Evolutionary conservation across 2,329 filamentous ascomycete species (phyloP), one percentile per base, ranked within the genome.

Genomic region (Fusarium domesticum): DNA sequence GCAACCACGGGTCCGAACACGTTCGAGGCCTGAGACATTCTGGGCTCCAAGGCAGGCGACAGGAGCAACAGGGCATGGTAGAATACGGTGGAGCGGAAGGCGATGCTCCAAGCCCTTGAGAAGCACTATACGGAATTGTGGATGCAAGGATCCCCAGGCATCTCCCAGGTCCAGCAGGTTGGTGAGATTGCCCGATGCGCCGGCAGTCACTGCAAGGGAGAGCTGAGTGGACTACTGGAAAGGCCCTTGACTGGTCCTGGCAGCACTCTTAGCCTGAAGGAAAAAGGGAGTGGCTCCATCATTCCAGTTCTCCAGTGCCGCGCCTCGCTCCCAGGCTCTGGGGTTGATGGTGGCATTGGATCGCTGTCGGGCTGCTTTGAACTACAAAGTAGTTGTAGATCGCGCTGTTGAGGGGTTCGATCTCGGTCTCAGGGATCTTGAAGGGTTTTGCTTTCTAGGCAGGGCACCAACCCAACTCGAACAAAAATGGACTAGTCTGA

Each of bases 111-210:
- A 42, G 17, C 48, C 41, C 42, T 19, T 28, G 7, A 28, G 35
- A 42, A 35, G 37, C 32, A 43, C 39, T 30, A 37, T 43, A 47
- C 45, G 45, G 55, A 53, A 57, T 48, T 50, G 45, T 54, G 54
- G 53, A 47, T 41, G 49, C 28, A 16, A 25, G 31, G 18, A 30
- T 25, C 45, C 42, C 31, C 37, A 33, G 35, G 15, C 31, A 42
- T 48, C 37, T 37, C 46, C 42, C 48, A 39, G 37, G 47, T 55
- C 48, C 55, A 57, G 45, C 43, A 39, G 35, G 43, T 54, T 42
- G 56, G 51, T 59, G 56, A 54, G 56, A 59, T 59, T 56, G 45
- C 49, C 40, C 35, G 54, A 52, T 46, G 56, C 43, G 45, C 39
- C 46, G 47, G 45, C 52, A 48, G 59, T 59, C 56, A 42, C 25